Evolutionary conservation across 1,284 basidiomycete genomes (phyloP).

Genomic region (Irpex sp.): DNA sequence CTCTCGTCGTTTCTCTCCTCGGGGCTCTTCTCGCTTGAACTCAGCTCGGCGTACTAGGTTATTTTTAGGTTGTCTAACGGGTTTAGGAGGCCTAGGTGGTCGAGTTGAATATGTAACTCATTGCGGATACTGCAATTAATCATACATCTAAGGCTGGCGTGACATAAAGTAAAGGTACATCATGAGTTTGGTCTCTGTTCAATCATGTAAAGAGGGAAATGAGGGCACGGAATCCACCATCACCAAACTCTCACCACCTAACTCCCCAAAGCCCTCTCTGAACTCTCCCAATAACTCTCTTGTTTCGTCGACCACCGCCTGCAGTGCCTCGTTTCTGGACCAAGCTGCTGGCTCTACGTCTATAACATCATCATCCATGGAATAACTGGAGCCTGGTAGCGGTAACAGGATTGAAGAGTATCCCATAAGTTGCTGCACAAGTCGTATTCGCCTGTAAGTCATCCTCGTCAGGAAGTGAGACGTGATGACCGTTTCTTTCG

Average conservation of each 20-base stretch:
- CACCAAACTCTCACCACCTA: slow-evolving; percentile 26
- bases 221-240: slow-evolving; percentile 16
- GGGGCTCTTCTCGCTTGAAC: slow-evolving; percentile 7
- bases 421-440: slow-evolving; percentile 60
- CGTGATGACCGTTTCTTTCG: slow-evolving; percentile 36
- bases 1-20: slow-evolving; percentile 9
- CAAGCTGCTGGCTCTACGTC: slow-evolving; percentile 40
- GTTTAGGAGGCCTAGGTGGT: not conserved
- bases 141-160: too few relatives aligned
- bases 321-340: slow-evolving; percentile 51
- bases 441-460: slow-evolving; percentile 58
- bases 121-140: too few relatives aligned
- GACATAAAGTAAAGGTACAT: too few relatives aligned
- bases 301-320: slow-evolving; percentile 50
- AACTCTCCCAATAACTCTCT: slow-evolving; percentile 58
- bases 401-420: slow-evolving; percentile 51
- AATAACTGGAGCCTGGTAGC: slow-evolving; percentile 28
- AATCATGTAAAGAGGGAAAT: slow-evolving; percentile 5
- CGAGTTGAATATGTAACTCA: not conserved
- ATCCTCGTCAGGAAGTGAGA: slow-evolving; percentile 45
- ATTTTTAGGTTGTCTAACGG: not conserved
- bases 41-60: not conserved
- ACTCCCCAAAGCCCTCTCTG: slow-evolving; percentile 28
- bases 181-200: too few relatives aligned
- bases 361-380: slow-evolving; percentile 20